These are phyloP conservation scores for Lasiosphaeriaceae sp. DNA, from an alignment of 495 filamentous ascomycete genomes.

Conservation along the genomic window DNA sequence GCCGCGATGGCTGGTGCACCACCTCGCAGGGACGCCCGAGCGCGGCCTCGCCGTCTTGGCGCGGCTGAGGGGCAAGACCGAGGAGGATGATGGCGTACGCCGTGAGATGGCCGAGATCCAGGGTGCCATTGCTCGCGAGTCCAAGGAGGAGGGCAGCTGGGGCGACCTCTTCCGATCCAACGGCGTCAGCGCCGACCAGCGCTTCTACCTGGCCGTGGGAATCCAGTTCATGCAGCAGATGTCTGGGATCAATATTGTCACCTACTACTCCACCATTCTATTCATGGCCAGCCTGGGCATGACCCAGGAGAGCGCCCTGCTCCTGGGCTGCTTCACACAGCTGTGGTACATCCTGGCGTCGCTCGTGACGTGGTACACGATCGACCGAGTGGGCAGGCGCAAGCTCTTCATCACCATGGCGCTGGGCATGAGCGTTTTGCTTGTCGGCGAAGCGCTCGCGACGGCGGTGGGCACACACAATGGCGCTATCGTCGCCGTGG, in stretches of 20 bases:
- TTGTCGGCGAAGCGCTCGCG: constrained; percentile 37
- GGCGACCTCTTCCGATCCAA: constrained; percentile 38
- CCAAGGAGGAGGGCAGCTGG: constrained; percentile 28
- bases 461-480: constrained; percentile 28
- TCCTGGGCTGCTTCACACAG: constrained; percentile 47
- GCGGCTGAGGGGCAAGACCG: constrained; percentile 29
- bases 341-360: constrained; percentile 36
- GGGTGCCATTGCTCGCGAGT: constrained; percentile 21
- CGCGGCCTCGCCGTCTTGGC: constrained; percentile 32
- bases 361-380: constrained; percentile 38
- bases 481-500: constrained; percentile 35
- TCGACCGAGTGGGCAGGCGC: constrained; percentile 52
- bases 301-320: constrained; percentile 45
- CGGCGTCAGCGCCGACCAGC: constrained; percentile 48
- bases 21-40: constrained; percentile 14
- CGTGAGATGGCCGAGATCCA: constrained; percentile 24
- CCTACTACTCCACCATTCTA: constrained; percentile 52
- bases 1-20: constrained; percentile 31
- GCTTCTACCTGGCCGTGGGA: constrained; percentile 43
- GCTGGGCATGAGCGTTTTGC: constrained; percentile 39
- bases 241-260: constrained; percentile 51
- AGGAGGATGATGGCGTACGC: constrained; percentile 18
- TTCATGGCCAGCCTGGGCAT: constrained; percentile 51
- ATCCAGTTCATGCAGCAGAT: constrained; percentile 51
- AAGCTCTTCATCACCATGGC: constrained; percentile 47